Conservation (phyloP, 176 grass and related monocot species). For the Carex cristatella region DNA sequence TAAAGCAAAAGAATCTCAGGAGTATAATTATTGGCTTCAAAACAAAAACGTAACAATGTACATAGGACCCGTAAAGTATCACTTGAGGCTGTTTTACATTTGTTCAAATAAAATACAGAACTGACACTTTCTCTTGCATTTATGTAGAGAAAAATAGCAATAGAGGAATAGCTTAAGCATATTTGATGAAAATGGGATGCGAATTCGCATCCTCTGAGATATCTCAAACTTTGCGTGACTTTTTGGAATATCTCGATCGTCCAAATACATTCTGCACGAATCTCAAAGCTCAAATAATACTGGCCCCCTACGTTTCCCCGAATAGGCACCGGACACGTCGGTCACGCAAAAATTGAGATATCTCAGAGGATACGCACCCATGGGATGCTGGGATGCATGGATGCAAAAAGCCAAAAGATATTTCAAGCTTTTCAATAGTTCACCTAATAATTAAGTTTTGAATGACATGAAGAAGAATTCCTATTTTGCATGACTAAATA, state of each 20-base stretch:
- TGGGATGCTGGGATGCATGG: too few relatives aligned
- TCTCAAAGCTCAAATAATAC: too few relatives aligned
- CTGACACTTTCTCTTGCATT: not conserved
- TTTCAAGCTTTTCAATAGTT: not conserved
- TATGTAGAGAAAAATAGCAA: not conserved
- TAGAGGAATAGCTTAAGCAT: not conserved
- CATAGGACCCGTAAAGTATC: not conserved
- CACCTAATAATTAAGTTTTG: not conserved
- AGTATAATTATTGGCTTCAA: not conserved
- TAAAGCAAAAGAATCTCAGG: not conserved
- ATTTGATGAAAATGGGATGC: not conserved
- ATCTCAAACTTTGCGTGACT: too few relatives aligned
- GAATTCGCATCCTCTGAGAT: too few relatives aligned
- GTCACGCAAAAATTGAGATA: too few relatives aligned
- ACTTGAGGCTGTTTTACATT: not conserved
- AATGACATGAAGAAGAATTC: not conserved
- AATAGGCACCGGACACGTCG: too few relatives aligned
- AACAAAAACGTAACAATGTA: not conserved
- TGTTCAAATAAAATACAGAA: constrained; percentile 1
- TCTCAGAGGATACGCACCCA: too few relatives aligned
- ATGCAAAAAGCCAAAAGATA: not conserved
- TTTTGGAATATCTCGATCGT: too few relatives aligned
- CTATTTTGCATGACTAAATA: not conserved
- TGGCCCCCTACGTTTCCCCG: too few relatives aligned
- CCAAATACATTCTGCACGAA: too few relatives aligned